Conservation (phyloP, 208 protist species). For the Histomonas meleagridis region DNA sequence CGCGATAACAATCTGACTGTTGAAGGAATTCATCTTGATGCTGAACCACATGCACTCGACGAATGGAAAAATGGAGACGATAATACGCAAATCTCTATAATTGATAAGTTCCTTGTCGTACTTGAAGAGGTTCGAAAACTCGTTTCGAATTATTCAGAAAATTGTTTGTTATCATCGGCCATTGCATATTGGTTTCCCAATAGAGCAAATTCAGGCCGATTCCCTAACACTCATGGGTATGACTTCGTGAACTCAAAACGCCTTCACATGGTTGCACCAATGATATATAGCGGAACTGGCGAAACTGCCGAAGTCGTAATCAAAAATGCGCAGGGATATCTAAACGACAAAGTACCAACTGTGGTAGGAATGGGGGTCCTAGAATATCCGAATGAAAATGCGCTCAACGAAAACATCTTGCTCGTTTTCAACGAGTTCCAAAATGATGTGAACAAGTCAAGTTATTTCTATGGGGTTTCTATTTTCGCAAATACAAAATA, state of each 20-base stretch:
- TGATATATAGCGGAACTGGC: neutral
- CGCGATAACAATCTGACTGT: neutral
- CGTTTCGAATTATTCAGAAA: neutral
- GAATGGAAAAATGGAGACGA: neutral
- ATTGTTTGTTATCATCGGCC: neutral
- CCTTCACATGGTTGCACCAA: neutral
- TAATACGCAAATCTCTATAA: neutral
- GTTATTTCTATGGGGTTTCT: too few species aligned
- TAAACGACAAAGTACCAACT: neutral
- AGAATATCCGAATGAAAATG: neutral
- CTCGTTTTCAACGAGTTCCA: too few species aligned
- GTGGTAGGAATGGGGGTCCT: neutral
- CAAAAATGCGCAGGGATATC: neutral
- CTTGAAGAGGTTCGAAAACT: neutral
- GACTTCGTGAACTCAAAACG: neutral
- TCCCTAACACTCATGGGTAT: neutral
- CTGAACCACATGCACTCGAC: neutral
- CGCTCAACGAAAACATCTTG: too few species aligned
- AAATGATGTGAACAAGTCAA: too few species aligned
- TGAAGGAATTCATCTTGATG: neutral
- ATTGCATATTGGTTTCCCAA: neutral
- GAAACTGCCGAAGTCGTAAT: neutral
- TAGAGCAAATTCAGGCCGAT: neutral
- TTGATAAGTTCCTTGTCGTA: neutral
- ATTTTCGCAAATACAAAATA: too few species aligned